Percentiles rank a stretch among this genome's conserved stretches.
Conservation (phyloP, 208 protist species). For the Vickermania ingenoplastis region DNA sequence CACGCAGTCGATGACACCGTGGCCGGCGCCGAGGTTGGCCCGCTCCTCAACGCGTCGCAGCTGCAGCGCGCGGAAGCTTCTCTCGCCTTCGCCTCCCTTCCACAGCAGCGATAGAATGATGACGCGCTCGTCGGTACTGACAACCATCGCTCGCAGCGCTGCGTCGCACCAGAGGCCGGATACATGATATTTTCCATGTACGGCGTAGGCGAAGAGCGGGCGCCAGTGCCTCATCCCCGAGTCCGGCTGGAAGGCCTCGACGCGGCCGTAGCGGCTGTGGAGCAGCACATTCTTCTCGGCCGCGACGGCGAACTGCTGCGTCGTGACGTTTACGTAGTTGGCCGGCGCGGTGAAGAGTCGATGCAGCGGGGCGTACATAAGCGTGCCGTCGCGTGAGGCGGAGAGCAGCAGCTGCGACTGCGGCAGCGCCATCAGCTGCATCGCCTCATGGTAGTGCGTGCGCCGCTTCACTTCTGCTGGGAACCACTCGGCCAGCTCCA, state of each 20-base stretch:
- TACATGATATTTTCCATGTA: conserved; percentile 61
- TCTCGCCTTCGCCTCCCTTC: conserved; percentile 5
- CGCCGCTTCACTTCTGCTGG: conserved; percentile 85
- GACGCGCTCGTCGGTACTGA: conserved; percentile 73
- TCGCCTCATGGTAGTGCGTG: conserved; percentile 85
- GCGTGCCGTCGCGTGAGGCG: conserved; percentile 64
- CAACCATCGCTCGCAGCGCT: conserved; percentile 46
- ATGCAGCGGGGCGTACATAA: conserved; percentile 50
- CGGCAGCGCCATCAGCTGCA: conserved; percentile 37
- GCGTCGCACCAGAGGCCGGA: conserved; percentile 62
- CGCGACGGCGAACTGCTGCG: conserved; percentile 64
- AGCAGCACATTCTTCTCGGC: conserved; percentile 42
- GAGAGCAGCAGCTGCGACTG: conserved; percentile 64
- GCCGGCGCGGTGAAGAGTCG: conserved; percentile 59
- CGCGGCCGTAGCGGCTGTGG: conserved; percentile 52
- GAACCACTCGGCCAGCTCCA: conserved; percentile 42
- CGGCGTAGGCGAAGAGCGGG: conserved; percentile 59
- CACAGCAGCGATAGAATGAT: conserved; percentile 44
- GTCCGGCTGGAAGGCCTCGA: conserved; percentile 68
- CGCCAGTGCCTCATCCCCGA: conserved; percentile 32
- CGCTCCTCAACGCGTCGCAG: conserved; percentile 1
- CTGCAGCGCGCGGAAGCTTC: too few species aligned
- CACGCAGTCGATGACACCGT: neutral
- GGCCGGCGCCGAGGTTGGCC: neutral
- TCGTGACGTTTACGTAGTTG: conserved; percentile 58